Evolutionary conservation across 345 rosid species (phyloP).

Genomic region (Combretum micranthum): DNA sequence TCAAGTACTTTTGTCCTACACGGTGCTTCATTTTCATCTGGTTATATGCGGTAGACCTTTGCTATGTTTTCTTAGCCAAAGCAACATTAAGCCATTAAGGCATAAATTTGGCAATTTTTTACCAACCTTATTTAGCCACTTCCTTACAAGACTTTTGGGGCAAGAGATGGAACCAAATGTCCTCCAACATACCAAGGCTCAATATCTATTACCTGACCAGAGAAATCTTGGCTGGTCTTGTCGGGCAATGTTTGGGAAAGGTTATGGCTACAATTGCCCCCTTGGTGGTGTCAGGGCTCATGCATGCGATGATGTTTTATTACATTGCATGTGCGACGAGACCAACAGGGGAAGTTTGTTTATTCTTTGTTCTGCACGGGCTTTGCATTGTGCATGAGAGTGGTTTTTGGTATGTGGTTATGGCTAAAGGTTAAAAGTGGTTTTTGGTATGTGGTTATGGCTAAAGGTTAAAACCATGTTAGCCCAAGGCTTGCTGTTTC

Average conservation of each 20-base stretch:
- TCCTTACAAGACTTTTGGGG: conserved; percentile 26
- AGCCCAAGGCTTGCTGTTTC: conserved; percentile 15
- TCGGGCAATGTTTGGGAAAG: background rate
- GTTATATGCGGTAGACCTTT: no score
- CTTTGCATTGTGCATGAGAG: conserved; percentile 10
- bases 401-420: background rate
- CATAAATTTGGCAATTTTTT: conserved; percentile 4
- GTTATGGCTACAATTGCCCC: conserved; percentile 10
- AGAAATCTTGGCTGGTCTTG: background rate
- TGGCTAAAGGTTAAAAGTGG: conserved; percentile 13
- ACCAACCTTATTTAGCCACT: conserved; percentile 13
- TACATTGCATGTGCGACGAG: conserved; percentile 19
- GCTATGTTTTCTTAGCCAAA: no score
- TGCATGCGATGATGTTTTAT: conserved; percentile 23
- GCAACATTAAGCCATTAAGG: no score
- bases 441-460: conserved; percentile 11
- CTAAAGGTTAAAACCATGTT: no score
- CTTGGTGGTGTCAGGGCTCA: conserved; percentile 15
- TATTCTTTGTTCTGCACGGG: conserved; percentile 17
- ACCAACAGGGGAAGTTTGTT: conserved; percentile 18
- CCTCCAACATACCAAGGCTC: conserved; percentile 11
- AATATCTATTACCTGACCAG: conserved; percentile 11
- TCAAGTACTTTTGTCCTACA: no score
- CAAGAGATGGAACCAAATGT: conserved; percentile 17
- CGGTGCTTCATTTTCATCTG: no score